Evolutionary conservation across 2,329 filamentous ascomycete genomes (phyloP).

Genomic region (Cucurbitaria berberidis): DNA sequence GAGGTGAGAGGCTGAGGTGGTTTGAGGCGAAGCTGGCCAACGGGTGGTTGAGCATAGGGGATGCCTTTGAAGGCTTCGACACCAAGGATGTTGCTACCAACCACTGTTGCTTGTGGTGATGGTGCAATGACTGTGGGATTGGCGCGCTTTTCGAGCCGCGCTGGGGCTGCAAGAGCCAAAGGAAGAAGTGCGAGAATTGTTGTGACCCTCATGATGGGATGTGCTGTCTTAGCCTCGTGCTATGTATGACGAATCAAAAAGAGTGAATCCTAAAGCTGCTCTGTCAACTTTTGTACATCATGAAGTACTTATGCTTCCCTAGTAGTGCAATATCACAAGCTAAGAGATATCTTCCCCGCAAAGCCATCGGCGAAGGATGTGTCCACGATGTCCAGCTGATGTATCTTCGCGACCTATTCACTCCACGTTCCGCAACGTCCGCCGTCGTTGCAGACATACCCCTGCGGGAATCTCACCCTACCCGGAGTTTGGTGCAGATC

Average conservation of each 20-base stretch:
- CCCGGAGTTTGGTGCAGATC: constrained; percentile 12
- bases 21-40: constrained; percentile 69
- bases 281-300: constrained; percentile 6
- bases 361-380: constrained; percentile 21
- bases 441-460: constrained; percentile 29
- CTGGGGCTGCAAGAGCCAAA: constrained; percentile 41
- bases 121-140: constrained; percentile 62
- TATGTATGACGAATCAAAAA: background rate
- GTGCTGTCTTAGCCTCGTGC: background rate
- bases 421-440: constrained; percentile 4
- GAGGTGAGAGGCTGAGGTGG: constrained; percentile 68
- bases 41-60: constrained; percentile 74
- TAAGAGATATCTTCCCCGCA: constrained; percentile 9
- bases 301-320: constrained; percentile 8
- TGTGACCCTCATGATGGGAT: constrained; percentile 37
- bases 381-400: constrained; percentile 24
- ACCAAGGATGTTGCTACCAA: constrained; percentile 53
- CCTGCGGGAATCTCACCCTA: constrained; percentile 9
- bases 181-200: constrained; percentile 33
- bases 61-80: constrained; percentile 77
- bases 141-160: constrained; percentile 53
- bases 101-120: constrained; percentile 60
- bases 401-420: constrained; percentile 5
- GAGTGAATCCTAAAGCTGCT: background rate
- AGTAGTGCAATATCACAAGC: constrained; percentile 23